These are phyloP conservation scores for Pythium apleroticum DNA, from an alignment of 352 stramenopile species.

Conservation along the genomic window DNA sequence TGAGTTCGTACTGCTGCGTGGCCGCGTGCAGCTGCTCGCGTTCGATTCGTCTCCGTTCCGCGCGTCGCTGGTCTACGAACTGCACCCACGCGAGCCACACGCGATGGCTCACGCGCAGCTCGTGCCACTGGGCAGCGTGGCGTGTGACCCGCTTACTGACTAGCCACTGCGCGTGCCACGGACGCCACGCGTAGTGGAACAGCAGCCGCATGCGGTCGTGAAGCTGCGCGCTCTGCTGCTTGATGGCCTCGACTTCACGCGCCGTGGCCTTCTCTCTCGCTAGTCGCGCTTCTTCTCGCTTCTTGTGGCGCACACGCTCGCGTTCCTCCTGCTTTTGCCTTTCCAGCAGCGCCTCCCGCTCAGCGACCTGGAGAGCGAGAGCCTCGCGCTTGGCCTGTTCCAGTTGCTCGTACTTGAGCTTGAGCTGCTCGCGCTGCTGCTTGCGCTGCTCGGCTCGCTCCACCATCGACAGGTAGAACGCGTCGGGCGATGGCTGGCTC, in stretches of 20 bases:
- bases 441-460: slow-evolving; percentile 56
- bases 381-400: slow-evolving; percentile 50
- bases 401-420: slow-evolving; percentile 47
- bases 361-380: slow-evolving; percentile 38
- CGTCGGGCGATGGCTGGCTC: slow-evolving; percentile 26
- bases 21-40: slow-evolving; percentile 22
- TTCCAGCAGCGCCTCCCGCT: slow-evolving; percentile 39
- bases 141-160: slow-evolving; percentile 30
- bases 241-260: slow-evolving; percentile 32
- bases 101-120: slow-evolving; percentile 38
- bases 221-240: slow-evolving; percentile 28
- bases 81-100: slow-evolving; percentile 43
- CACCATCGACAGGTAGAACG: slow-evolving; percentile 56
- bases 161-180: slow-evolving; percentile 39
- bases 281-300: slow-evolving; percentile 32
- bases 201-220: slow-evolving; percentile 45
- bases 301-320: slow-evolving; percentile 38
- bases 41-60: slow-evolving; percentile 28
- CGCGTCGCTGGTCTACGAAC: slow-evolving; percentile 30
- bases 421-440: slow-evolving; percentile 48
- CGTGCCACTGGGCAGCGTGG: slow-evolving; percentile 44
- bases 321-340: slow-evolving; percentile 45
- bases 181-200: slow-evolving; percentile 48
- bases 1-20: slow-evolving; percentile 27
- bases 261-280: slow-evolving; percentile 36